Percentiles rank a stretch among this genome's conserved stretches.
phyloP scores from a whole-genome alignment of 257 asterid species.

The Coffea canephora region DNA sequence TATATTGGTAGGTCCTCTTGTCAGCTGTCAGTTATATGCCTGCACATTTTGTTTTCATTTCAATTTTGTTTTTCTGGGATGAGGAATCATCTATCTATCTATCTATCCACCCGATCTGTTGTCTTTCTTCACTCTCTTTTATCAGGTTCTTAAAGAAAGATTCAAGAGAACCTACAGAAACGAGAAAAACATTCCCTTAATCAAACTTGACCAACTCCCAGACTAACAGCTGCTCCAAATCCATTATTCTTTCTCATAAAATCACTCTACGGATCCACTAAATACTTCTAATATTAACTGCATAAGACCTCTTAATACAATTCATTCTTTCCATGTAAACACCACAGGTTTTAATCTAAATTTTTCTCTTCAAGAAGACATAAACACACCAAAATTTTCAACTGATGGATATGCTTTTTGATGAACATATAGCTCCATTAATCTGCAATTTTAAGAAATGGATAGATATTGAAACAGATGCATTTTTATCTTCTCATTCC shows the following conservation, averaged over 20 bases:
- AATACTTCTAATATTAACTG: background rate
- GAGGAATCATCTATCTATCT: background rate
- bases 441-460: background rate
- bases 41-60: background rate
- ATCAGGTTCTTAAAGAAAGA: background rate
- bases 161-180: background rate
- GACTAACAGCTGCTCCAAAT: background rate
- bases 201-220: background rate
- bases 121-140: background rate
- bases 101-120: background rate
- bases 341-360: background rate
- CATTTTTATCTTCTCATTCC: background rate
- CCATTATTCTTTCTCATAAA: background rate
- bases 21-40: background rate
- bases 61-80: background rate
- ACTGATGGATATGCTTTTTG: background rate
- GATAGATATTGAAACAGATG: background rate
- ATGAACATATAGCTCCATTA: background rate
- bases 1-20: background rate
- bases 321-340: background rate
- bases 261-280: background rate
- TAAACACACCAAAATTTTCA: background rate
- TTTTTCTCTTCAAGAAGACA: background rate
- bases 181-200: background rate
- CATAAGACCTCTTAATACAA: background rate